Conservation (phyloP, 1,284 basidiomycete genomes). For the Tremellales sp. region DNA sequence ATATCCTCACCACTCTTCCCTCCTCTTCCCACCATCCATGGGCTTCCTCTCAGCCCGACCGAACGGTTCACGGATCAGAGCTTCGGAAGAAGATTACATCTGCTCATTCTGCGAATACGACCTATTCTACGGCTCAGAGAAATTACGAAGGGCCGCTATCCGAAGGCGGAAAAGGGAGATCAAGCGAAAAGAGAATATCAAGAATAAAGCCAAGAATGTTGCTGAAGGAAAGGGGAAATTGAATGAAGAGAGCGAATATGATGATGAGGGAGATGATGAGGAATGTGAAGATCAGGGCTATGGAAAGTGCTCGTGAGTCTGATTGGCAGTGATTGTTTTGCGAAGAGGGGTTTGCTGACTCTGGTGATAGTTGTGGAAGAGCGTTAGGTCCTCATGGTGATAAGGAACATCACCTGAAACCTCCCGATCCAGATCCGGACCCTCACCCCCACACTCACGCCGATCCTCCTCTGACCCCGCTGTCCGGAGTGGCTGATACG, state of each 20-base stretch:
- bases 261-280: conserved; percentile 24
- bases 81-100: conserved; percentile 73
- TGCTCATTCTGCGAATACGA: conserved; percentile 83
- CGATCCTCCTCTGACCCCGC: background rate
- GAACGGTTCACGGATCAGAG: conserved; percentile 40
- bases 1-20: conserved; percentile 28
- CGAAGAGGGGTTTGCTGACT: background rate
- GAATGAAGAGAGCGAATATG: conserved; percentile 21
- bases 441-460: no score
- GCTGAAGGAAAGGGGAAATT: conserved; percentile 33
- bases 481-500: no score
- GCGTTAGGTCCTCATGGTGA: background rate
- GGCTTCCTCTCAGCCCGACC: conserved; percentile 36
- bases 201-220: conserved; percentile 62
- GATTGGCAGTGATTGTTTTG: background rate
- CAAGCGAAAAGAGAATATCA: conserved; percentile 64
- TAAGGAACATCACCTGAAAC: background rate
- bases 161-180: conserved; percentile 73
- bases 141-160: conserved; percentile 61
- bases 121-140: conserved; percentile 71
- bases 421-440: background rate
- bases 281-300: conserved; percentile 14
- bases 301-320: conserved; percentile 27
- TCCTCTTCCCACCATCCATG: conserved; percentile 46
- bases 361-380: conserved; percentile 2